Conservation (phyloP, 148 eudicot species). For the Persicaria tinctoria region DNA sequence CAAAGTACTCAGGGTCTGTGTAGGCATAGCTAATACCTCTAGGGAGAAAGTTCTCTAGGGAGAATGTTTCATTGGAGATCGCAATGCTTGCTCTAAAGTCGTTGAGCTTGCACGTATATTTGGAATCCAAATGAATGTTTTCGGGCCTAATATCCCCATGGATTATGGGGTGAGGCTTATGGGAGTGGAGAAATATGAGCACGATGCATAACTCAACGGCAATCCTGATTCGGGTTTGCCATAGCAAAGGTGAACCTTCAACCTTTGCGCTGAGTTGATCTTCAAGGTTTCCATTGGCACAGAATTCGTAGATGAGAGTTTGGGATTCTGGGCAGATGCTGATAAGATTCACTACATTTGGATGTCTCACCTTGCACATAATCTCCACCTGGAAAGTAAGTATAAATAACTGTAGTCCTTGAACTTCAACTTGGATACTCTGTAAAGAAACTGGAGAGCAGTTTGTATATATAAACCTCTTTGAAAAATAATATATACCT, state of each 20-base stretch:
- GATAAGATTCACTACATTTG: slow-evolving; percentile 57
- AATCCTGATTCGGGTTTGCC: slow-evolving; percentile 70
- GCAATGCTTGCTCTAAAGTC: slow-evolving; percentile 20
- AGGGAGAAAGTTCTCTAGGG: slow-evolving; percentile 29
- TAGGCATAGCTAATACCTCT: slow-evolving; percentile 28
- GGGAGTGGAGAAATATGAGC: slow-evolving; percentile 67
- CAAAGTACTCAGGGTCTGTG: slow-evolving; percentile 58
- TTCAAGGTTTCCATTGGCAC: slow-evolving; percentile 73
- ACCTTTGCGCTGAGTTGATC: slow-evolving; percentile 38
- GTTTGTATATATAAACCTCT: background rate
- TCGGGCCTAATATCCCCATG: slow-evolving; percentile 70
- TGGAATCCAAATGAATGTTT: slow-evolving; percentile 67
- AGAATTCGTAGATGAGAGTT: slow-evolving; percentile 66
- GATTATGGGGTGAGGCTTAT: slow-evolving; percentile 33
- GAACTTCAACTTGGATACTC: background rate
- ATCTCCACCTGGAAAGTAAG: slow-evolving; percentile 44
- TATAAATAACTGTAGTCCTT: background rate
- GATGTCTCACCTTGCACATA: slow-evolving; percentile 70
- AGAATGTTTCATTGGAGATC: slow-evolving; percentile 20
- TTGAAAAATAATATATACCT: slow-evolving; percentile 34
- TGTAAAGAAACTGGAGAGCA: background rate
- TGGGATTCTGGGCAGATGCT: slow-evolving; percentile 74
- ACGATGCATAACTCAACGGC: slow-evolving; percentile 65
- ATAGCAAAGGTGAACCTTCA: slow-evolving; percentile 39
- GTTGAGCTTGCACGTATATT: slow-evolving; percentile 55